These are phyloP conservation scores for Cryphonectria parasitica DNA, from an alignment of 2,329 filamentous ascomycete species.

Conservation along the genomic window DNA sequence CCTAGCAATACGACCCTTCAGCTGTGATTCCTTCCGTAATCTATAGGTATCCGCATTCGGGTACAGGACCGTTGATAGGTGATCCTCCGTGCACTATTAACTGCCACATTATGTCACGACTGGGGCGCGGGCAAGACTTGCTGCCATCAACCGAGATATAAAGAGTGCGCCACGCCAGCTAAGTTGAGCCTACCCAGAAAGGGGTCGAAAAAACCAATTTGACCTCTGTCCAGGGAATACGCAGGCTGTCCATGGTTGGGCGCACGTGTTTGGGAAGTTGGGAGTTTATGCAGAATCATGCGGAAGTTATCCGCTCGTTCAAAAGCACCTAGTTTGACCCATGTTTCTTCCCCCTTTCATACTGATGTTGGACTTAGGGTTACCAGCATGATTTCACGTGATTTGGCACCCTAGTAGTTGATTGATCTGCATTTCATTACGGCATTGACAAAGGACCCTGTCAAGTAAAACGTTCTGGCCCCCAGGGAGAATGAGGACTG, in stretches of 20 bases:
- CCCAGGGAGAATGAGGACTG: not conserved
- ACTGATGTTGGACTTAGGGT: not conserved
- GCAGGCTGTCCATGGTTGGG: not conserved
- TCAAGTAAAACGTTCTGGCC: not conserved
- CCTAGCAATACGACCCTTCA: not conserved
- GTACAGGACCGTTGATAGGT: not conserved
- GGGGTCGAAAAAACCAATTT: not conserved
- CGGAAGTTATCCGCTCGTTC: not conserved
- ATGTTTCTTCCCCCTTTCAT: not conserved
- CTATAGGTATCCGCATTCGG: not conserved
- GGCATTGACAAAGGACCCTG: not conserved
- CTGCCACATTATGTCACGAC: not conserved
- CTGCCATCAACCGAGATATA: not conserved
- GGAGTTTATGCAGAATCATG: not conserved
- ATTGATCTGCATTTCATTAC: not conserved
- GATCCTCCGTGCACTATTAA: slow-evolving; percentile 3
- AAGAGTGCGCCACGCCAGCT: not conserved
- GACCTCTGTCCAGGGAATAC: not conserved
- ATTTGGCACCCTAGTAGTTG: not conserved
- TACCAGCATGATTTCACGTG: not conserved
- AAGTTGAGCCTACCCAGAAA: not conserved
- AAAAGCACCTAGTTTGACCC: not conserved
- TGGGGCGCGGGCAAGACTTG: not conserved
- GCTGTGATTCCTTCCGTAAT: not conserved
- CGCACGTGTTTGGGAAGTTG: not conserved